Evolutionary conservation across 495 filamentous ascomycete genomes (phyloP).

Genomic region (Neurospora africana): DNA sequence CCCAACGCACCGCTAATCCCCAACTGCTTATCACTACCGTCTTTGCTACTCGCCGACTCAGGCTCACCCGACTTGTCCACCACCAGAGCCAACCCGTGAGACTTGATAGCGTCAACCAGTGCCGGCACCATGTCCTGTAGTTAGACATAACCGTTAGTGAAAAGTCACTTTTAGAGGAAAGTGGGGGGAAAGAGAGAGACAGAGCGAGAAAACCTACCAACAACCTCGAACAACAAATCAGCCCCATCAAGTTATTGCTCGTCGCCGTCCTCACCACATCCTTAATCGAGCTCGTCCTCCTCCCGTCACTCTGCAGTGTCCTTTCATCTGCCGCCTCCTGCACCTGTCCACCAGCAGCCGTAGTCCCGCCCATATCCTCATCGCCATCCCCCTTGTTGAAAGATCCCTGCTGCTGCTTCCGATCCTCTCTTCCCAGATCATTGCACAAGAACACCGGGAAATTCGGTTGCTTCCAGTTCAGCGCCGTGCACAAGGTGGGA

Average conservation of each 20-base stretch:
- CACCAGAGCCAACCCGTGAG: slow-evolving; percentile 82
- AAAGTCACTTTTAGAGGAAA: not conserved
- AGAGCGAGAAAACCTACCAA: slow-evolving; percentile 48
- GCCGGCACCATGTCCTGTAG: slow-evolving; percentile 89
- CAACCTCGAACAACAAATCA: slow-evolving; percentile 78
- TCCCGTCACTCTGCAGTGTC: slow-evolving; percentile 50
- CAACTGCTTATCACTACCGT: slow-evolving; percentile 8
- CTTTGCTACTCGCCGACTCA: slow-evolving; percentile 5
- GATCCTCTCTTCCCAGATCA: slow-evolving; percentile 58
- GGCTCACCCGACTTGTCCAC: slow-evolving; percentile 62
- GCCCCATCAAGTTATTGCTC: slow-evolving; percentile 95
- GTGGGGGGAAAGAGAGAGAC: not conserved
- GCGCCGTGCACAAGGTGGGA: slow-evolving; percentile 72
- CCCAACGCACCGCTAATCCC: not conserved
- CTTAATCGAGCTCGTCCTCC: slow-evolving; percentile 73
- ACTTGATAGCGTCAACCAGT: slow-evolving; percentile 85
- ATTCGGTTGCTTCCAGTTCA: slow-evolving; percentile 99
- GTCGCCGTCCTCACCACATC: slow-evolving; percentile 88
- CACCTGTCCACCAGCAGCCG: slow-evolving; percentile 9
- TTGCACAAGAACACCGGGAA: slow-evolving; percentile 95
- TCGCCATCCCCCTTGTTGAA: not conserved
- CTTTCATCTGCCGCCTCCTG: slow-evolving; percentile 16
- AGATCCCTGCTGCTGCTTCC: not conserved
- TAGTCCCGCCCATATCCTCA: not conserved
- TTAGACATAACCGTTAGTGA: slow-evolving; percentile 17